Evolutionary conservation across 345 rosid species (phyloP), one percentile per base, ranked within the genome.

Genomic region (Salix caprea): DNA sequence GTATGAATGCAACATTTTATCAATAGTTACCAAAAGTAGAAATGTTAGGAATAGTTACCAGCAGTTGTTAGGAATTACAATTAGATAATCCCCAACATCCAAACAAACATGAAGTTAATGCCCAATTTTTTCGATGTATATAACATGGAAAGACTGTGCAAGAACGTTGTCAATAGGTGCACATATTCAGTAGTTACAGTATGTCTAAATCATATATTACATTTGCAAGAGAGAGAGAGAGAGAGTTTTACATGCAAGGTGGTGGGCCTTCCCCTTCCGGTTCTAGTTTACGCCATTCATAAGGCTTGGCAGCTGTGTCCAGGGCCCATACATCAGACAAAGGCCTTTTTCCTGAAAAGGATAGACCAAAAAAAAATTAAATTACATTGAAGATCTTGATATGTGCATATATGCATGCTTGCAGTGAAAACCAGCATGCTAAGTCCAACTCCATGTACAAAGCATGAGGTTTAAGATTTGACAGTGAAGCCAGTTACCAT

Each of bases 201-300:
- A 21, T 36, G 28, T 68, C 21, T 7, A 36, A 21, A 21, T 66
- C 64, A 58, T n/a, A n/a, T n/a, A 58, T 58, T 23, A 23, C 0
- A 0, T n/a, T 58, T 58, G 50, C 18, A 8, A 23, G 18, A 23
- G 18, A 48, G 73, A 68, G 76, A 71, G 65, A 34, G 56, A 80
- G 62, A 10, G 48, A 30, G 71, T 39, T 69, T 82, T 93, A 96
- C 99, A 94, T 96, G 99, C 99, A 96, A 71, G 98, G 97, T 70
- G 99, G 98, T 37, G 99, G 99, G 46, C 97, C 99, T 79, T 96
- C 99, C 84, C 99, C 99, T 89, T 96, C 99, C 19, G 97, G 99
- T 82, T 96, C 99, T 89, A 96, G 89, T 77, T 94, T 96, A 81
- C 93, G 98, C 98, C 99, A 96, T 82, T 96, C 99, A 76, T 96